Evolutionary conservation across 2,329 filamentous ascomycete genomes (phyloP).

Genomic region (Alternaria angustiovoidea): DNA sequence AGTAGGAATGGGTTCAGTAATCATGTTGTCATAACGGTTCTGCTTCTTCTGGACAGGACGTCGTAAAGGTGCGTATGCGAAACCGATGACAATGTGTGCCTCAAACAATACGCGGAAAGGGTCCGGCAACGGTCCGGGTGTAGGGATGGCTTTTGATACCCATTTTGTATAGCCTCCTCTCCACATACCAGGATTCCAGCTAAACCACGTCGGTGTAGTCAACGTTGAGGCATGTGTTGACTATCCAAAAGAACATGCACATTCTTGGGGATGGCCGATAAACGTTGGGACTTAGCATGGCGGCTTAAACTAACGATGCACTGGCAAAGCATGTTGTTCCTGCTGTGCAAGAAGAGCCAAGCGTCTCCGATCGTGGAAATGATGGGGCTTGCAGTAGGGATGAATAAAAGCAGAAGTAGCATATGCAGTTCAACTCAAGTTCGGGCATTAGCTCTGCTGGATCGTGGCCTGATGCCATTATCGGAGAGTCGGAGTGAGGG

Average conservation of each 20-base stretch:
- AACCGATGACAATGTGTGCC: slow-evolving; percentile 11
- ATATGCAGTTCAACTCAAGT: neutral
- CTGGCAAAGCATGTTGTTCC: slow-evolving; percentile 3
- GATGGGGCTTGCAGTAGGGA: slow-evolving; percentile 29
- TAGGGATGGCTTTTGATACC: slow-evolving; percentile 7
- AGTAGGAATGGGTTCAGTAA: slow-evolving; percentile 5
- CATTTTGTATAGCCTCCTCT: slow-evolving; percentile 6
- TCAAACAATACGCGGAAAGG: slow-evolving; percentile 11
- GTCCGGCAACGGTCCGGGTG: slow-evolving; percentile 1
- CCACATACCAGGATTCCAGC: neutral
- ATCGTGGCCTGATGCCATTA: slow-evolving; percentile 4
- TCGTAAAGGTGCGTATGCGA: slow-evolving; percentile 8
- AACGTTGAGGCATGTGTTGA: slow-evolving; percentile 4
- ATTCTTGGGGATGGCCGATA: neutral
- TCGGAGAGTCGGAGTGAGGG: slow-evolving; percentile 13
- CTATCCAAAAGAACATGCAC: slow-evolving; percentile 2
- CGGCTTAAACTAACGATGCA: neutral
- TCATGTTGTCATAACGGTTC: neutral
- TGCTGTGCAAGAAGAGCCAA: slow-evolving; percentile 18
- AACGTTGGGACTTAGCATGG: neutral
- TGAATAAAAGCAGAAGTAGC: slow-evolving; percentile 14
- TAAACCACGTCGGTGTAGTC: neutral
- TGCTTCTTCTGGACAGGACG: slow-evolving; percentile 7
- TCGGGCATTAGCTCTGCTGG: slow-evolving; percentile 8
- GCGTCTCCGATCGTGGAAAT: slow-evolving; percentile 7